Evolutionary conservation across 2,329 filamentous ascomycete species (phyloP), one percentile per base, ranked within the genome.

Genomic region (Basipetospora chlamydospora): DNA sequence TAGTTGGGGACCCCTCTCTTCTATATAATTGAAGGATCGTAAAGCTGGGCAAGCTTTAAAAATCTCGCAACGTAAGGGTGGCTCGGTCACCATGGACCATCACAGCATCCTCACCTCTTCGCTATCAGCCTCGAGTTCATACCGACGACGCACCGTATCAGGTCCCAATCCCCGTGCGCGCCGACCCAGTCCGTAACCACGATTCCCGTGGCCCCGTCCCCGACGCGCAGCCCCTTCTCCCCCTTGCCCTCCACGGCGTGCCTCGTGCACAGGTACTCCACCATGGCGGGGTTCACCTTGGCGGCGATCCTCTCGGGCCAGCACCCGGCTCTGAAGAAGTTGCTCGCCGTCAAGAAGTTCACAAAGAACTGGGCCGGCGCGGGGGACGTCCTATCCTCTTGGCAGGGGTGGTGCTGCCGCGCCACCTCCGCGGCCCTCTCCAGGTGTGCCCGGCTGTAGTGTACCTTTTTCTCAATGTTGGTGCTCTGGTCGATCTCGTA

Each of bases 161-260:
- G 58, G 59, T 95, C 86, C 88, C 88, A 98, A 57, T 96, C 81
- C 1, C 79, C 86, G 43, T 77, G 68, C 42, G 77, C 64, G 3
- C 90, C 90, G 35, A 95, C 87, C 83, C 83, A 95, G 57, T 98
- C 90, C 42, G 81, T 90, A 18, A 96, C 80, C 30, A 96, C 77
- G 41, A 96, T 75, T 4, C 90, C 90, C 2, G 87, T 92, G 5
- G 75, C 70, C 20, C 80, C 86, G 49, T 85, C 77, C 2, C 80
- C 77, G 23, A 77, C 61, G 31, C 63, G 59, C 35, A 70, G 53
- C 42, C 63, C 56, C 10, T 56, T 56, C 5, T 65, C 61, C 0
- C 69, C 70, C 44, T 64, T 64, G 34, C 61, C 66, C 6, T 58
- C 50, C 42, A 64, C 62, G 31, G 66, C 69, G 50, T 79, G 75